Conservation (phyloP, 2,329 filamentous ascomycete species). For the Xylaria sp. region DNA sequence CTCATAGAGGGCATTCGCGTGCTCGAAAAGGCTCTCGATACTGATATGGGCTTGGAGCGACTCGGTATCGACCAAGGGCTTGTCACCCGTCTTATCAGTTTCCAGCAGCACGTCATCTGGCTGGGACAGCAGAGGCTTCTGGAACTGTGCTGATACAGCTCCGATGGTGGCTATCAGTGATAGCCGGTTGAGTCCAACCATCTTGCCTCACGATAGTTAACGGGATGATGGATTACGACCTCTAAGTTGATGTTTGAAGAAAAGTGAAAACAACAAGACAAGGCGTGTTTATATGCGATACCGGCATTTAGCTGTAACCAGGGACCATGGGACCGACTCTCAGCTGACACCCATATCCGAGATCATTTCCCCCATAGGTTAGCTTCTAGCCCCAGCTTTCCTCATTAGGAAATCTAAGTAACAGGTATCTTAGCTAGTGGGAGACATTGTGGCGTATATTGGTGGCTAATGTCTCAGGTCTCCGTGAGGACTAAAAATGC, state of each 20-base stretch:
- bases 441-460: background rate
- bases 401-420: slow-evolving; percentile 9
- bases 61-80: slow-evolving; percentile 62
- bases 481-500: too few species aligned
- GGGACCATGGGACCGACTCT: slow-evolving; percentile 10
- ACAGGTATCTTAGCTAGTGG: background rate
- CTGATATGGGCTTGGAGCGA: slow-evolving; percentile 67
- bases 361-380: slow-evolving; percentile 26
- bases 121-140: slow-evolving; percentile 42
- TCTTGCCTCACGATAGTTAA: slow-evolving; percentile 19
- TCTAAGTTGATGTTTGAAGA: background rate
- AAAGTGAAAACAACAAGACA: background rate
- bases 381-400: slow-evolving; percentile 15
- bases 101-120: slow-evolving; percentile 29
- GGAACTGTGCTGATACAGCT: slow-evolving; percentile 39
- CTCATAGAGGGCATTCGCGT: slow-evolving; percentile 69
- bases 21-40: slow-evolving; percentile 64
- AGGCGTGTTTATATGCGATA: slow-evolving; percentile 23
- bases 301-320: slow-evolving; percentile 16
- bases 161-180: slow-evolving; percentile 33
- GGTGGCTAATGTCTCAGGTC: background rate
- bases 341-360: slow-evolving; percentile 9
- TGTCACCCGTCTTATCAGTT: slow-evolving; percentile 35
- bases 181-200: slow-evolving; percentile 35
- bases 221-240: background rate